Evolutionary conservation across 352 stramenopile species (phyloP), one percentile per base, ranked within the genome.

Genomic region (Globisporangium apiculatum): DNA sequence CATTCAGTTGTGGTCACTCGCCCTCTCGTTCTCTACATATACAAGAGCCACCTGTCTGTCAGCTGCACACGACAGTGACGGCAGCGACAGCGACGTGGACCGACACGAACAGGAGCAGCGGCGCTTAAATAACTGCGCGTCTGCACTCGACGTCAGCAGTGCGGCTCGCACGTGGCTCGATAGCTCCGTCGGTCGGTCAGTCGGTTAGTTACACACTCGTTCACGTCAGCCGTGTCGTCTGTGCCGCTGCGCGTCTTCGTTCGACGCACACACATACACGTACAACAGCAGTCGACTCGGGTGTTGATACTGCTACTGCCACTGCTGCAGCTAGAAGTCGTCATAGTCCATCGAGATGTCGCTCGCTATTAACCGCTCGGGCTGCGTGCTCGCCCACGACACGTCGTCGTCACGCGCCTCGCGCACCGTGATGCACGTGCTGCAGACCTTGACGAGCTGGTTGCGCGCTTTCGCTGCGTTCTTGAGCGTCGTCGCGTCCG

Each of bases 341-440:
- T 80, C 63, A 64, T 73, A 80, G 52, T 80, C 72, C 55, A 77
- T 61, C 52, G 71, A 56, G 59, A 65, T 58, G 45, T 85, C 75
- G 56, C 75, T 85, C 43, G 73, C 73, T 68, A 81, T 66, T 64
- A 86, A 66, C 49, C 71, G 71, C 48, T 86, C 73, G 57, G 65
- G 58, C 45, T 62, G 71, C 9, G 75, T 79, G 53, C 66, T 83
- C 51, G 68, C 57, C 75, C 75, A 83, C 52, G 63, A 88, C 42
- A 73, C 62, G 51, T 90, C 80, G 48, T 81, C 66, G 51, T 72
- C 69, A 5, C 69, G 70, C 38, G 69, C 69, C 49, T 76, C 65
- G 43, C 72, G 70, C n/a, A 89, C 82, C 0, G 68, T 79, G 41
- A 88, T 81, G 58, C 82, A 91, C 17, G 78, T 89, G 61, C 69